phyloP scores from a whole-genome alignment of 1,284 basidiomycete species.

The Rhodotorula sp. region DNA sequence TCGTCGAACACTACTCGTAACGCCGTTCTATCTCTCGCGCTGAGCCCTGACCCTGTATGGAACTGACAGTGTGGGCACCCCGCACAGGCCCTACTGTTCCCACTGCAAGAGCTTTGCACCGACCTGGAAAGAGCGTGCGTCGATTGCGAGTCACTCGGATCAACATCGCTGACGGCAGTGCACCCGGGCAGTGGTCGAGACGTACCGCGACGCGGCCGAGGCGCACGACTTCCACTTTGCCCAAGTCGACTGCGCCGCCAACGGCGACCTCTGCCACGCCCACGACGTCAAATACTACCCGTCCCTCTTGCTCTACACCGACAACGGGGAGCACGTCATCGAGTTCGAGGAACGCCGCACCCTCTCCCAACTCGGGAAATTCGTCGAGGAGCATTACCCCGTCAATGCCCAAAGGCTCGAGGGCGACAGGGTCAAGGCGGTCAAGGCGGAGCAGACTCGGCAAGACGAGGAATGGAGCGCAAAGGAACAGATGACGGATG shows the following conservation, averaged over 20 bases:
- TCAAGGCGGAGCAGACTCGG: conserved; percentile 48
- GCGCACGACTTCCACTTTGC: conserved; percentile 66
- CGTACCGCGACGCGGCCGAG: conserved; percentile 58
- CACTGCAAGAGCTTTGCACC: conserved; percentile 76
- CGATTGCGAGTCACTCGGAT: no score
- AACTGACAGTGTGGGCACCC: no score
- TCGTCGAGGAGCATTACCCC: conserved; percentile 53
- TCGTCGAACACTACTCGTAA: conserved; percentile 43
- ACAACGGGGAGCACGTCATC: conserved; percentile 61
- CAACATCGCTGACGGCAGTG: no score
- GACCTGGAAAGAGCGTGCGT: conserved; percentile 61
- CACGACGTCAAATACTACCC: conserved; percentile 75
- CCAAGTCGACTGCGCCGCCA: conserved; percentile 77
- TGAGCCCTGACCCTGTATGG: no score
- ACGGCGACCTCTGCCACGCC: conserved; percentile 75
- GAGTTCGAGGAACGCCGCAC: conserved; percentile 60
- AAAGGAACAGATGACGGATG: conserved; percentile 4
- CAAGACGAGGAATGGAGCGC: conserved; percentile 33
- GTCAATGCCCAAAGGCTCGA: conserved; percentile 32
- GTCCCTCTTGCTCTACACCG: conserved; percentile 67
- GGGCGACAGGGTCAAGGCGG: conserved; percentile 52
- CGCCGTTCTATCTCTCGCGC: no score
- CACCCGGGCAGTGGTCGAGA: conserved; percentile 53
- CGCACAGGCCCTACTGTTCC: conserved; percentile 66
- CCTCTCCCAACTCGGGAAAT: conserved; percentile 57